phyloP scores from a whole-genome alignment of 345 rosid genomes.

The Dovyalis caffra region DNA sequence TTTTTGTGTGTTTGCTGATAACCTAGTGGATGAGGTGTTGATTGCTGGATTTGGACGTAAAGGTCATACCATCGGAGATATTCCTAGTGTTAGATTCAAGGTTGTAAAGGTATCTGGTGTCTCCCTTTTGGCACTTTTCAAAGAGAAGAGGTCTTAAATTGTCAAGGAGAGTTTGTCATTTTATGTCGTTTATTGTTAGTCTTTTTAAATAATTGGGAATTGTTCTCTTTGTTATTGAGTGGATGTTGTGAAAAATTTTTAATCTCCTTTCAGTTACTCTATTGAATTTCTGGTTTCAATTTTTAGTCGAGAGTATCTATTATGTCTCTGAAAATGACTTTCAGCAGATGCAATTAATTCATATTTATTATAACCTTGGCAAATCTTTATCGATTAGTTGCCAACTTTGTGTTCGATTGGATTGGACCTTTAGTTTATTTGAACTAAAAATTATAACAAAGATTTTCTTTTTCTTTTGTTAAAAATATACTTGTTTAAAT shows the following conservation, averaged over 20 bases:
- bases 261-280: constrained; percentile 1
- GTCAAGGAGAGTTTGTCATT: background rate
- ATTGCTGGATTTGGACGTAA: constrained; percentile 82
- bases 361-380: too few relatives aligned
- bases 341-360: background rate
- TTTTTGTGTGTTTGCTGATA: background rate
- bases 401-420: too few relatives aligned
- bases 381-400: too few relatives aligned
- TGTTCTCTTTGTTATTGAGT: constrained; percentile 3
- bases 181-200: background rate
- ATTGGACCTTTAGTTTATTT: too few relatives aligned
- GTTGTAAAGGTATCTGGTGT: constrained; percentile 85
- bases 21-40: constrained; percentile 58
- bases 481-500: too few relatives aligned
- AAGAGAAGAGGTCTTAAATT: constrained; percentile 54
- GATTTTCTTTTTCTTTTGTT: too few relatives aligned
- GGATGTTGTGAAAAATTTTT: constrained; percentile 8
- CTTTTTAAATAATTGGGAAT: background rate
- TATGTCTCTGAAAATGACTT: background rate
- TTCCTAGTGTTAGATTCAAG: constrained; percentile 87
- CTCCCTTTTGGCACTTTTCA: constrained; percentile 76
- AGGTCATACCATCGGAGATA: constrained; percentile 84
- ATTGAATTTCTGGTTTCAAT: constrained; percentile 8
- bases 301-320: background rate
- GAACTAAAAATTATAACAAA: too few relatives aligned